Percentiles rank a stretch among this genome's conserved stretches.
Evolutionary conservation across 345 rosid genomes (phyloP).

Genomic region (Populus nigra): DNA sequence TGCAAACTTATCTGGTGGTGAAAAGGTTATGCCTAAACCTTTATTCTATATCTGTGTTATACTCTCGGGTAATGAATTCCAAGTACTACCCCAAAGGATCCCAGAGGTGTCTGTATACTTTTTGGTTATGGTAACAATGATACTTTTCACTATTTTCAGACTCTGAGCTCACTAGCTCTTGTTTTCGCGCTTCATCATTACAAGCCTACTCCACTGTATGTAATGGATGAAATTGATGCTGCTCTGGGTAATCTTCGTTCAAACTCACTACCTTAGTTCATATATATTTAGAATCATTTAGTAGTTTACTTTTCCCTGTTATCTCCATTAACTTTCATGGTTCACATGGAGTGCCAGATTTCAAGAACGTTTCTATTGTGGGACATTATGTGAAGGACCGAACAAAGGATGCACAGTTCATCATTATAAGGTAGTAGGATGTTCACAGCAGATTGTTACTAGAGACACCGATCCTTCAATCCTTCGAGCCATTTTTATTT

Average conservation of each 20-base stretch:
- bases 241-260: conserved; percentile 63
- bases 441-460: not conserved
- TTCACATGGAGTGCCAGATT: conserved; percentile 48
- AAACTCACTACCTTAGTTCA: conserved; percentile 1
- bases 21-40: conserved; percentile 54
- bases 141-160: conserved; percentile 41
- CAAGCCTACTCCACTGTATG: conserved; percentile 98
- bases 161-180: conserved; percentile 93
- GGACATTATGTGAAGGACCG: conserved; percentile 98
- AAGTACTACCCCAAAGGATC: no score
- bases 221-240: conserved; percentile 97
- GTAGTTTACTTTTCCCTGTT: not conserved
- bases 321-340: conserved; percentile 2
- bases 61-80: not conserved
- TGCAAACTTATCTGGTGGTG: conserved; percentile 94
- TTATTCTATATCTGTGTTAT: not conserved
- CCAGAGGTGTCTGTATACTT: not conserved
- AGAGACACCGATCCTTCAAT: not conserved
- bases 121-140: not conserved
- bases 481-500: not conserved
- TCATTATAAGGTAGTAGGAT: conserved; percentile 78
- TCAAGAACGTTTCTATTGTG: conserved; percentile 96
- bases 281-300: not conserved
- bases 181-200: conserved; percentile 98
- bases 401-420: conserved; percentile 91